Conservation (phyloP, 1,284 basidiomycete species). For the Ganoderma lingzhi region DNA sequence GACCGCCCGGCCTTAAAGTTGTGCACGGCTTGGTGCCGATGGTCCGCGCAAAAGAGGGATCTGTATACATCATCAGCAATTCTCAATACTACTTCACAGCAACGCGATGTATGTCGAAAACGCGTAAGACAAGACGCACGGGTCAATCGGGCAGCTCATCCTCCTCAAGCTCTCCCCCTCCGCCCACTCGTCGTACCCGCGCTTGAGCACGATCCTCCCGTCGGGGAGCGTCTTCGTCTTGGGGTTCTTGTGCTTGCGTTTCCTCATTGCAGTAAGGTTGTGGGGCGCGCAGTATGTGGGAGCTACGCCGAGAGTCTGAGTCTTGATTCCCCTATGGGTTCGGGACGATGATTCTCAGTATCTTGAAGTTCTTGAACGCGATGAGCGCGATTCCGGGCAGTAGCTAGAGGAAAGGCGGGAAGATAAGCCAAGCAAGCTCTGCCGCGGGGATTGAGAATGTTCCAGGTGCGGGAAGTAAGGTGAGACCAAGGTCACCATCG, state of each 20-base stretch:
- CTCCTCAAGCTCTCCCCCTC: constrained; percentile 55
- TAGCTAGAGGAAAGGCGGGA: constrained; percentile 67
- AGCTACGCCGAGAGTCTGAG: too few species aligned
- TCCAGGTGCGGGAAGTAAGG: too few species aligned
- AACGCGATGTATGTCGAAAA: neutral
- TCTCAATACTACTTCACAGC: neutral
- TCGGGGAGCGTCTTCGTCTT: constrained; percentile 26
- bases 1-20: constrained; percentile 64
- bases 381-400: constrained; percentile 62
- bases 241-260: constrained; percentile 47
- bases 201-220: constrained; percentile 40
- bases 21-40: constrained; percentile 59
- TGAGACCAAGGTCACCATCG: too few species aligned
- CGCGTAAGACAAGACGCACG: constrained; percentile 50
- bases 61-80: constrained; percentile 40
- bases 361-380: constrained; percentile 66
- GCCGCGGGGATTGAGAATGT: constrained; percentile 9
- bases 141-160: constrained; percentile 44
- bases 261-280: constrained; percentile 50
- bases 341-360: constrained; percentile 61
- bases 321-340: too few species aligned
- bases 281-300: constrained; percentile 62
- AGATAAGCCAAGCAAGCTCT: constrained; percentile 41
- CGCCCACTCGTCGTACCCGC: constrained; percentile 76
- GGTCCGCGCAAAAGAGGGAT: constrained; percentile 52